Base-by-base conservation (phyloP, 1,284 basidiomycete species). In the Puccinia triticina region DNA sequence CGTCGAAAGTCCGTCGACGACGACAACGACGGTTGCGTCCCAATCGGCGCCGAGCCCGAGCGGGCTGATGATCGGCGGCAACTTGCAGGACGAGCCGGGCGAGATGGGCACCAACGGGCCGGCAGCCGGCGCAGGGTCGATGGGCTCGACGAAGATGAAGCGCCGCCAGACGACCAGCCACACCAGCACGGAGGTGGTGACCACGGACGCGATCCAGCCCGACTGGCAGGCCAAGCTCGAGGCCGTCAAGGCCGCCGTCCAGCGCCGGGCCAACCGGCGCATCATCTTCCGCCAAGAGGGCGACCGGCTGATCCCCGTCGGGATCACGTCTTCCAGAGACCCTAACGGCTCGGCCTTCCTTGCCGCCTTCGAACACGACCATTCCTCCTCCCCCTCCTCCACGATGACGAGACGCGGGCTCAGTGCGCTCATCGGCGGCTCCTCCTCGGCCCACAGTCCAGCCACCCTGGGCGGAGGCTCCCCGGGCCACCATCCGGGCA, bases 231-330 rank as follows among this genome's bases (percentile, higher is more conserved):
- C 91, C 50, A 96, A 98, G 88, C 88, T 96, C 59, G 93, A 95
- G 83, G 91, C 93, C 74, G 92, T 97, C 81, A 91, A 93, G 84
- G 93, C 95, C 80, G 92, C 93, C 71, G 94, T 95, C 55, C 91
- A 93, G 55, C 91, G 96, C 83, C 91, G 95, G 71, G 96, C 97
- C 23, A 96, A 97, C 86, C 90, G 96, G 84, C 90, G 97, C 53
- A 97, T 99, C 86, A 93, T 99, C 81, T 98, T 99, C 95, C 92
- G 97, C 67, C 95, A 98, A 87, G 95, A 98, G 32, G 97, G 97
- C 67, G 97, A 98, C 87, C 91, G 95, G 23, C 91, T 99, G 67
- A 94, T 99, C 79, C 96, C 96, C 32, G 93, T 99, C 50, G 96
- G 96, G 37, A 94, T 98, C 83, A 96, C 95, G 12, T 88, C 87